phyloP scores from a whole-genome alignment of 2,329 filamentous ascomycete genomes.

The Cytospora chrysosperma region DNA sequence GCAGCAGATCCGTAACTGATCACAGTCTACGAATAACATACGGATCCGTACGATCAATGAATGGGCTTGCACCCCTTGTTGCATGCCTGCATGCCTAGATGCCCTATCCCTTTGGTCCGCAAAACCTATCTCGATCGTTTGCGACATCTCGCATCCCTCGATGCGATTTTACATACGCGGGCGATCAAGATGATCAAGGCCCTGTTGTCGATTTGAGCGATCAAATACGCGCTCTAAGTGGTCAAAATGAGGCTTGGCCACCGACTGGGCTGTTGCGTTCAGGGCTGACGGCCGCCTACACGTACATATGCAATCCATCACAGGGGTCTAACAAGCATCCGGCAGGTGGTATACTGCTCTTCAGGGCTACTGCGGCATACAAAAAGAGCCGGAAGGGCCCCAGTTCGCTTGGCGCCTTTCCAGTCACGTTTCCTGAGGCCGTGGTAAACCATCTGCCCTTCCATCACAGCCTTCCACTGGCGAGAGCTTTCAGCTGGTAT shows the following conservation, averaged over 20 bases:
- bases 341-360: background rate
- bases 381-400: background rate
- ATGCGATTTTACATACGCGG: background rate
- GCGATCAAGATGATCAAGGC: background rate
- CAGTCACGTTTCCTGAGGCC: background rate
- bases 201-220: conserved; percentile 5
- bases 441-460: background rate
- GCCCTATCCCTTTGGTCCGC: conserved; percentile 1
- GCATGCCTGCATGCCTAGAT: too few relatives aligned
- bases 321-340: background rate
- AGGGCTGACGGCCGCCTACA: background rate
- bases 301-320: background rate
- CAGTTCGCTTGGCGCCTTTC: background rate
- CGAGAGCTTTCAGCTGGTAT: background rate
- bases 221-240: conserved; percentile 1
- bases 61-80: background rate
- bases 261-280: background rate
- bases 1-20: too few relatives aligned
- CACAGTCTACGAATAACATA: background rate
- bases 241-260: background rate
- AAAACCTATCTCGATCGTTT: conserved; percentile 1
- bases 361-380: conserved; percentile 1
- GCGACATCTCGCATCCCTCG: background rate
- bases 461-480: background rate
- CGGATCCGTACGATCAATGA: background rate